A percentile compares a stretch with the other conserved stretches of the same genome.
Conservation (phyloP, 768 basidiomycete genomes). For the Cubamyces lactineus region DNA sequence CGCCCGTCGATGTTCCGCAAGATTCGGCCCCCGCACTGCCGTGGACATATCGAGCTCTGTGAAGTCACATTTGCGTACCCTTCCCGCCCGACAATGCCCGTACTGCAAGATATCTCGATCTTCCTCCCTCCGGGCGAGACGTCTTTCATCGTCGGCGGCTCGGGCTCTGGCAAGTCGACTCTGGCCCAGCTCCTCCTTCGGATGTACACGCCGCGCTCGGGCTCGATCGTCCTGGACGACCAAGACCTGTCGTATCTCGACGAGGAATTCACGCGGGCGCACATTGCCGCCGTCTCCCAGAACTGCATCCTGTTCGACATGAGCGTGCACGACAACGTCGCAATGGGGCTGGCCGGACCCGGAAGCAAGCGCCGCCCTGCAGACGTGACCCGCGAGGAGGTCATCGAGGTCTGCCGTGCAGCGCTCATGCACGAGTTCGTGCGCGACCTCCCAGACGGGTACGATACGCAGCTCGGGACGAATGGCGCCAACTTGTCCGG, state of each 20-base stretch:
- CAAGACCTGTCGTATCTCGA: constrained; percentile 80
- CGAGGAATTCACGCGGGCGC: constrained; percentile 61
- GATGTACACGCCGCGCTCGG: constrained; percentile 70
- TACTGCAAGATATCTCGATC: constrained; percentile 60
- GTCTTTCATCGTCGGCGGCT: constrained; percentile 80
- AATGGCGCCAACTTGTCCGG: constrained; percentile 83
- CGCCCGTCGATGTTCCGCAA: constrained; percentile 49
- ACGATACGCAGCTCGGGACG: constrained; percentile 79
- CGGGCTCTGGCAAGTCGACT: constrained; percentile 79
- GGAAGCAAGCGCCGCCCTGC: constrained; percentile 43
- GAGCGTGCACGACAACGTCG: constrained; percentile 84
- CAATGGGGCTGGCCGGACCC: constrained; percentile 66
- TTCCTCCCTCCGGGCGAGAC: constrained; percentile 74
- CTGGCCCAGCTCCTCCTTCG: constrained; percentile 67
- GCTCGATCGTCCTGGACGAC: constrained; percentile 79
- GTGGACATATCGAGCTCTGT: constrained; percentile 69
- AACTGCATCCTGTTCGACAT: constrained; percentile 80
- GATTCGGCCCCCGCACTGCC: constrained; percentile 65
- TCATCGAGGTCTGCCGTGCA: constrained; percentile 79
- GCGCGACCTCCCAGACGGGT: constrained; percentile 80
- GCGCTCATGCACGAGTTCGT: constrained; percentile 91
- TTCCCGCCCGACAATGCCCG: constrained; percentile 63
- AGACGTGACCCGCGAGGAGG: constrained; percentile 65
- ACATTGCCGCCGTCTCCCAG: constrained; percentile 81
- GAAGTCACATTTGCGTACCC: constrained; percentile 75